phyloP scores from a whole-genome alignment of 2,329 filamentous ascomycete genomes.

The Scedosporium boydii region DNA sequence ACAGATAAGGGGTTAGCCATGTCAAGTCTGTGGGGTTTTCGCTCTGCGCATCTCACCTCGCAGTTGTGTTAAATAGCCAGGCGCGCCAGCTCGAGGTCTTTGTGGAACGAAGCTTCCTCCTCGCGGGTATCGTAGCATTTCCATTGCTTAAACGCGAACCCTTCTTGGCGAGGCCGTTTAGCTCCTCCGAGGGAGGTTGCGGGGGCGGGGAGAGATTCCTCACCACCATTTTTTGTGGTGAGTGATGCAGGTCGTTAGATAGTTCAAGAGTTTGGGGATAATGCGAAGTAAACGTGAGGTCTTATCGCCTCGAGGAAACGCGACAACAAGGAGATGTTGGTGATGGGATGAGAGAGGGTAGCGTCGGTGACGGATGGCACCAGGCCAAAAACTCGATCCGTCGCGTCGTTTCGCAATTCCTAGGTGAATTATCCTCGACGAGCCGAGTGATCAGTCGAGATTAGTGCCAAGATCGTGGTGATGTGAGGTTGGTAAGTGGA shows the following conservation, averaged over 20 bases:
- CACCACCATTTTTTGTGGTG: not conserved
- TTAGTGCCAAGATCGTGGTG: not conserved
- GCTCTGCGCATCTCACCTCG: constrained; percentile 35
- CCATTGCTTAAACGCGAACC: not conserved
- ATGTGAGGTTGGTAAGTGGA: not conserved
- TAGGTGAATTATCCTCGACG: not conserved
- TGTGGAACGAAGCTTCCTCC: constrained; percentile 16
- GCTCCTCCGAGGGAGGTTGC: constrained; percentile 25
- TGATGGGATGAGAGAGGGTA: not conserved
- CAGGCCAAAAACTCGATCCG: not conserved
- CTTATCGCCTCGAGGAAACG: not conserved
- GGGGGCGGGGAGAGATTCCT: not conserved
- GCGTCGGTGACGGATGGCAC: not conserved
- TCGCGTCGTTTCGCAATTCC: not conserved
- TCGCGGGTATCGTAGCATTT: constrained; percentile 6
- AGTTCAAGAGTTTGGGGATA: not conserved
- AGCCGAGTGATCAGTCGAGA: not conserved
- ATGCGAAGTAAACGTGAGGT: not conserved
- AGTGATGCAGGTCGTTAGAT: not conserved
- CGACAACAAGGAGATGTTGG: not conserved
- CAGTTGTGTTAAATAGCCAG: constrained; percentile 37
- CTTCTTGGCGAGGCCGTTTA: constrained; percentile 28
- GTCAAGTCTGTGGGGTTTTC: not conserved
- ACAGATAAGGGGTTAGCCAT: constrained; percentile 5
- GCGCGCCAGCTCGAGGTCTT: constrained; percentile 6